Percentiles rank a stretch among this genome's conserved stretches.
Conservation (phyloP, 2,329 filamentous ascomycete species). For the Penicillium sp. region DNA sequence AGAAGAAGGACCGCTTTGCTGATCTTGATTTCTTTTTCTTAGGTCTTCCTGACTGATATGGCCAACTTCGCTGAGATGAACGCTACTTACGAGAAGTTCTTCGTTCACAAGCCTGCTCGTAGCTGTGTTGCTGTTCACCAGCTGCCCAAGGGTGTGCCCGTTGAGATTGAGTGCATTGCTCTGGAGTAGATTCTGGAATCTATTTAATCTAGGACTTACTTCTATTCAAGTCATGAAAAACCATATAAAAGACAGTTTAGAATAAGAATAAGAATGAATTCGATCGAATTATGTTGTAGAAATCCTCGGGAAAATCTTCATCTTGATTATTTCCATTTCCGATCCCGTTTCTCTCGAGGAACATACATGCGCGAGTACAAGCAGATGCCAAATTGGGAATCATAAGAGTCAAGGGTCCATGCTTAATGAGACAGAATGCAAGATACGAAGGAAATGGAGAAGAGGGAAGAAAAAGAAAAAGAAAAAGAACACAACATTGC, state of each 20-base stretch:
- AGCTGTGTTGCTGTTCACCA: conserved; percentile 64
- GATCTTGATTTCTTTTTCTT: neutral
- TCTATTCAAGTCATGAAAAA: neutral
- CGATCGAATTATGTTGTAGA: neutral
- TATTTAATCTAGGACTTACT: neutral
- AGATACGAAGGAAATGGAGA: neutral
- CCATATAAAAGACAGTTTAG: neutral
- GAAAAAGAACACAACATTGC: neutral
- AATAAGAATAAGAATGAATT: neutral
- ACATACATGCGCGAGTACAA: conserved; percentile 7
- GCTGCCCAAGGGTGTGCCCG: conserved; percentile 63
- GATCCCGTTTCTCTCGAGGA: neutral
- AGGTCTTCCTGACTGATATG: conserved; percentile 91
- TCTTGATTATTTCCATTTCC: conserved; percentile 3
- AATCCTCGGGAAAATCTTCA: neutral
- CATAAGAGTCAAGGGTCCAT: conserved; percentile 11
- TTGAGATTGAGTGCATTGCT: conserved; percentile 67
- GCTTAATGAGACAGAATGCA: conserved; percentile 5
- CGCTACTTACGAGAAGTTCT: conserved; percentile 69
- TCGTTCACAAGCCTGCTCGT: conserved; percentile 62
- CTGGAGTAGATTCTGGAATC: conserved; percentile 40
- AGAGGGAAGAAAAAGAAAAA: neutral
- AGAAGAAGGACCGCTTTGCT: neutral
- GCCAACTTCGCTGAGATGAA: conserved; percentile 81
- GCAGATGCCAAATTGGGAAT: conserved; percentile 16